A percentile compares a stretch with the other conserved stretches of the same genome.
Evolutionary conservation across 345 rosid species (phyloP).

Genomic region (Eucalyptus pumila): DNA sequence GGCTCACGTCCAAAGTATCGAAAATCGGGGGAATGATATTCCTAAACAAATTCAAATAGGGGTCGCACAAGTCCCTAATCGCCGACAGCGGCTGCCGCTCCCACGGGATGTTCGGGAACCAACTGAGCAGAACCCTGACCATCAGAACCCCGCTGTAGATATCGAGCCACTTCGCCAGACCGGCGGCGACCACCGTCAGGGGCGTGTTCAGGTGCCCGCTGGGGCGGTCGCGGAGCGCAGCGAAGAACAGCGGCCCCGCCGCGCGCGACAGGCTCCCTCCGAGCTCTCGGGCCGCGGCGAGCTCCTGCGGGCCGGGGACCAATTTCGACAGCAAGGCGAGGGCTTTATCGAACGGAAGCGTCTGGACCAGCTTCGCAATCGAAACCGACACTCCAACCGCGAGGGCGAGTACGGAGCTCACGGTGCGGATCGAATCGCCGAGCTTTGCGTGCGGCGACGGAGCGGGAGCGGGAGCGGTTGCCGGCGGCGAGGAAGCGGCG

Average conservation of each 20-base stretch:
- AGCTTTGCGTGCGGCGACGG: not conserved
- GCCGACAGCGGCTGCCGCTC: slow-evolving; percentile 81
- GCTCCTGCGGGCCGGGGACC: slow-evolving; percentile 7
- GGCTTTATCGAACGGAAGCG: not conserved
- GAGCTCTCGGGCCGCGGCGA: slow-evolving; percentile 9
- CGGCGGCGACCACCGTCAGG: slow-evolving; percentile 75
- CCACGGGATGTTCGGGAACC: slow-evolving; percentile 96
- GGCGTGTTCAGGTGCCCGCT: slow-evolving; percentile 56
- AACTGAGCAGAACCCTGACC: slow-evolving; percentile 90
- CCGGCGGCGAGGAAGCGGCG: not conserved
- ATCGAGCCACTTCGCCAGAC: slow-evolving; percentile 79
- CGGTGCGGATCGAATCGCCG: slow-evolving; percentile 28
- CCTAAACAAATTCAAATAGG: slow-evolving; percentile 79
- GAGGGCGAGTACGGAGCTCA: slow-evolving; percentile 17
- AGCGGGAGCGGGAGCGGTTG: not conserved
- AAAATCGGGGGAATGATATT: slow-evolving; percentile 72
- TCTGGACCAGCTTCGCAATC: slow-evolving; percentile 11
- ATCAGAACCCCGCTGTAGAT: slow-evolving; percentile 78
- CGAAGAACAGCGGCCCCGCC: slow-evolving; percentile 54
- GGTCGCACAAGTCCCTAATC: slow-evolving; percentile 77
- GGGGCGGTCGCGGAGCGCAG: slow-evolving; percentile 36
- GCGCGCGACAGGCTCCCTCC: slow-evolving; percentile 3
- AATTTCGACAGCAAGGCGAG: slow-evolving; percentile 1
- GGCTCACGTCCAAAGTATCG: slow-evolving; percentile 75
- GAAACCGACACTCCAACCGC: slow-evolving; percentile 6